Base-by-base conservation (phyloP, 345 rosid species). In the Heritiera littoralis region DNA sequence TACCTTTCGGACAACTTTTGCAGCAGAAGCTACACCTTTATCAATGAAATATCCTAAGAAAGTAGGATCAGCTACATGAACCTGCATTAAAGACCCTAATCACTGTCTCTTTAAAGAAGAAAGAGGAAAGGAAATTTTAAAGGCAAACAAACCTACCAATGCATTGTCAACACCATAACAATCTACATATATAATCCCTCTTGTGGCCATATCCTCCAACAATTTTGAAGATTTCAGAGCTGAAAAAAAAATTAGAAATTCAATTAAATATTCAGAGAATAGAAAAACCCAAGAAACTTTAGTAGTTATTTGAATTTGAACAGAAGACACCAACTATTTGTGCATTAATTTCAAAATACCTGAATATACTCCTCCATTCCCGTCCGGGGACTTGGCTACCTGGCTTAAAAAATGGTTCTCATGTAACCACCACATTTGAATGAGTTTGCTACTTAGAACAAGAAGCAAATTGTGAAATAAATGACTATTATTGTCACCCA, bases 101-200 rank as follows among this genome's bases (percentile, higher is more conserved):
- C 84, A 86, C 79, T 76, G 38, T 35, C 61, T 80, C 38, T 81
- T 81, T 74, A 81, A 75, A 80, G 63, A 78, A 66, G 41, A 84
- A 79, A 59, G 79, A 30, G 43, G 43, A 40, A 54, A 68, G 66
- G 38, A 28, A 80, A n/a, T 5, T 23, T 46, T 45, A 56, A 78
- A 66, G 35, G 55, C 64, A 73, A 65, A 51, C 77, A 46, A 80
- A 72, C 89, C 84, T 85, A 93, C 99, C 86, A 95, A 75, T 17
- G 94, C 98, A 82, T 95, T 95, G 88, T 95, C 98, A 63, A 95
- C 99, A 56, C 99, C 99, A 82, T 93, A 95, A 81, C 98, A 93
- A 74, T 92, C 99, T 7, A 93, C 84, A 64, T 89, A 95, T 85
- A 93, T 95, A 80, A 95, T 79, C 69, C 99, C 99, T 85, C 91